Evolutionary conservation across 2,329 filamentous ascomycete genomes (phyloP), one percentile per base, ranked within the genome.

Genomic region (Xylariaceae sp.): DNA sequence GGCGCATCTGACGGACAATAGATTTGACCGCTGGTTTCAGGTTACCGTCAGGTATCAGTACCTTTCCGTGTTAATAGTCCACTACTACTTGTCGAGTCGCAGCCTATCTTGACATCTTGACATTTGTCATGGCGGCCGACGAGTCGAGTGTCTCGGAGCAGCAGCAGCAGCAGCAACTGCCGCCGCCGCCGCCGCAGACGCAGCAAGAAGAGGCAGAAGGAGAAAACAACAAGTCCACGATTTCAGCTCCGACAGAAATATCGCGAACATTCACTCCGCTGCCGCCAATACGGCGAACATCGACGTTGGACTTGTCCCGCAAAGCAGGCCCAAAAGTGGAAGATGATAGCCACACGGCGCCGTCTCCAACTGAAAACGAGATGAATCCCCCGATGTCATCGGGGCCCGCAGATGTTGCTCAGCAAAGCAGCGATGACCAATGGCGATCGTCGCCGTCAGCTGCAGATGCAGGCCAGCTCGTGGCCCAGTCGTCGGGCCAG

Each of bases 211-310:
- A 42, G 7, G 51, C 47, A 10, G 49, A 51, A 18, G 56, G 39
- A 10, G 48, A 57, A 10, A 37, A 18, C 17, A 48, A 39, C 18
- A 30, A 45, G 51, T 55, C 55, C 52, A 56, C 51, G 23, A 1
- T 48, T 35, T 51, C 45, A 15, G 13, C 23, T 30, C 23, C 55
- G 8, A 44, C 55, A 44, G 11, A 45, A 50, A 42, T 17, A 35
- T 23, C 30, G 35, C 62, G 48, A 18, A 57, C 56, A n/a, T 86
- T 86, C 62, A 73, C 80, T 18, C 81, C 81, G 0, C 70, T 87
- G 44, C 84, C 84, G 2, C 82, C 82, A 1, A 84, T 87, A 59
- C 78, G 82, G 51, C 77, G 82, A 37, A 78, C 77, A 11, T 86
- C 84, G 13, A 82, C 81, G 2, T 82, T 87, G 69, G 80, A 79